Conservation (phyloP, 129 eudicot genomes). For the Flaveria brownii region DNA sequence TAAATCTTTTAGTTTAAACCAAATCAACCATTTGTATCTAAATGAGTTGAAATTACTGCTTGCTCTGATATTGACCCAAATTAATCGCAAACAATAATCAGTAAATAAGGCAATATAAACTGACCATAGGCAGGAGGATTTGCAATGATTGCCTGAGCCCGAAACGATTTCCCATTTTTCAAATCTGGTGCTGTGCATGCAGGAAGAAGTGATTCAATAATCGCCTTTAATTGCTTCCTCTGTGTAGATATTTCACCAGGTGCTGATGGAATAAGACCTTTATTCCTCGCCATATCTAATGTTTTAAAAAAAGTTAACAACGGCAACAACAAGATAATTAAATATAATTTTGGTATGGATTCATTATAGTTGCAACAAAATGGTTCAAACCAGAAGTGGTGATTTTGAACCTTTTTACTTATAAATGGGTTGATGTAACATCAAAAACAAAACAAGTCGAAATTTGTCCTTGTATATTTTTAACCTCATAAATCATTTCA, state of each 20-base stretch:
- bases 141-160: slow-evolving; percentile 95
- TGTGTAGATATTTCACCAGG: slow-evolving; percentile 86
- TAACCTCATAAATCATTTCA: slow-evolving; percentile 8
- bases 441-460: neutral
- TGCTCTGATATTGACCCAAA: neutral
- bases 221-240: slow-evolving; percentile 81
- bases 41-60: neutral
- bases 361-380: neutral
- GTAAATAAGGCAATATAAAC: slow-evolving; percentile 30
- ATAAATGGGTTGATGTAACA: neutral
- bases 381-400: neutral
- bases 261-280: slow-evolving; percentile 88
- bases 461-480: neutral
- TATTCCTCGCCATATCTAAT: slow-evolving; percentile 89
- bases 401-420: neutral
- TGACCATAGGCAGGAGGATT: slow-evolving; percentile 97
- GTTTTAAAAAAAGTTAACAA: neutral
- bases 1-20: neutral
- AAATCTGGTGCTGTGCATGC: slow-evolving; percentile 87
- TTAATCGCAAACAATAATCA: neutral
- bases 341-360: neutral
- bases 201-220: slow-evolving; percentile 89
- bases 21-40: neutral
- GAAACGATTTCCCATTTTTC: slow-evolving; percentile 66
- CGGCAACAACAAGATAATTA: neutral